Evolutionary conservation across 805 yeast genomes (phyloP), one percentile per base, ranked within the genome.

Genomic region (Kazachstania bromeliacearum): DNA sequence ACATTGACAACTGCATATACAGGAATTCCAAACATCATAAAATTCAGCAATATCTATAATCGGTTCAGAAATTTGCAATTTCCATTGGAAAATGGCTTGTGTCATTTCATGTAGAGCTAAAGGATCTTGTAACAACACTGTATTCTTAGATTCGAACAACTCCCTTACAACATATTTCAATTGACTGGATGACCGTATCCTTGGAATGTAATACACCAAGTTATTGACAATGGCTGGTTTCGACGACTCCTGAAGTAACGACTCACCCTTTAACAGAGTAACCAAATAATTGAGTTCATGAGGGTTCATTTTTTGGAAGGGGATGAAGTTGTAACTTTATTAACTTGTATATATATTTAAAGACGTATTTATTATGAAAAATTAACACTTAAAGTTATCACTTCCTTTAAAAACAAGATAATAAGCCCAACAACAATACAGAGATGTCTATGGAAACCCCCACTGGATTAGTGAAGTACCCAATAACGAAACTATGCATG

Each of bases 31-130:
- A 1, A 46, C 33, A 12, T 25, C n/a, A 36, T 39, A 53, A 33
- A 57, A 57, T 6, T 43, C 39, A 8, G 42, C 25, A 12, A 53
- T 15, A 5, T 47, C 22, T 7, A 57, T 26, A 2, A 34, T 33
- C 1, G 62, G 62, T 32, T 56, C 62, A 12, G 61, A 56, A 3
- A 57, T 53, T 24, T 51, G 46, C 15, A 56, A 35, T 34, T 57
- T 57, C 56, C 59, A 54, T 4, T 41, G 37, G 7, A 50, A 43
- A 8, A 56, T 45, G 6, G 48, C 45, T 26, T 47, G 48, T 1
- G 44, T 33, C 33, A 45, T 36, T 14, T 50, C 49, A 17, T 42
- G 43, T 6, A 52, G 24, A 22, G 37, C 34, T 7, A 42, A 33
- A 2, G 44, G 32, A 20, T 47, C 48, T 5, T 14, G 9, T 5